Percentiles rank a stretch among this genome's conserved stretches.
Conservation (phyloP, 83 land plant genomes). For the Picea abies region DNA sequence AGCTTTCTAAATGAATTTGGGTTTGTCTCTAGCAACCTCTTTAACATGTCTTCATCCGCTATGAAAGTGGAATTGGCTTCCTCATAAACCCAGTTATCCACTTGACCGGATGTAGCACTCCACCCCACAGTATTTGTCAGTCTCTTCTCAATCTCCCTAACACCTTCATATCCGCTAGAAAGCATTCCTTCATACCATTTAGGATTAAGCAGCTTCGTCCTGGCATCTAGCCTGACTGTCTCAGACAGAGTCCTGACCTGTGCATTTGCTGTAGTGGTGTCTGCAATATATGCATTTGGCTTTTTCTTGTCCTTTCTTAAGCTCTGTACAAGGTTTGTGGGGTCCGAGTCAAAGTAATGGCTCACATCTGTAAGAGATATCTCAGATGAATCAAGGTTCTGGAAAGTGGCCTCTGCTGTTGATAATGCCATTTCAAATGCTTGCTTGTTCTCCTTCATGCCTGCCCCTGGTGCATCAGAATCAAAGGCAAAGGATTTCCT, state of each 20-base stretch:
- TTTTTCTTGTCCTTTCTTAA: constrained; percentile 92
- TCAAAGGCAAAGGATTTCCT: constrained; percentile 98
- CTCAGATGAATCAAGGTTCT: constrained; percentile 99
- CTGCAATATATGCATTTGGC: constrained; percentile 96
- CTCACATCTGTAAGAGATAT: constrained; percentile 99
- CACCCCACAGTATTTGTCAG: constrained; percentile 99
- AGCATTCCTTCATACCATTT: constrained; percentile 99
- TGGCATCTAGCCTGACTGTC: constrained; percentile 96
- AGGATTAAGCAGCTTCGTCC: constrained; percentile 98
- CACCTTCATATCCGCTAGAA: constrained; percentile 96
- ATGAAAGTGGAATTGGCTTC: constrained; percentile 98
- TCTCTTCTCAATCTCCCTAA: constrained; percentile 98
- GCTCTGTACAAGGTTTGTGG: constrained; percentile 93
- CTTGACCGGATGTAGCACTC: constrained; percentile 99
- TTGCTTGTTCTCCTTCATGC: constrained; percentile 94
- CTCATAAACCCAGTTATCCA: constrained; percentile 99
- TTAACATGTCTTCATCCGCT: constrained; percentile 93
- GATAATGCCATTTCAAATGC: constrained; percentile 98
- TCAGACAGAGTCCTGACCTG: constrained; percentile 97
- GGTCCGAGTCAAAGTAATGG: constrained; percentile 99
- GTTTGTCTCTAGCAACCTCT: constrained; percentile 90
- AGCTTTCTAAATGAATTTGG: constrained; percentile 99
- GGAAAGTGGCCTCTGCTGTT: constrained; percentile 99
- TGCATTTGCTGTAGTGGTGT: constrained; percentile 99
- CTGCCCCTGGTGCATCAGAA: constrained; percentile 93